Evolutionary conservation across 2,329 filamentous ascomycete species (phyloP).

Genomic region (Trichoderma sp.): DNA sequence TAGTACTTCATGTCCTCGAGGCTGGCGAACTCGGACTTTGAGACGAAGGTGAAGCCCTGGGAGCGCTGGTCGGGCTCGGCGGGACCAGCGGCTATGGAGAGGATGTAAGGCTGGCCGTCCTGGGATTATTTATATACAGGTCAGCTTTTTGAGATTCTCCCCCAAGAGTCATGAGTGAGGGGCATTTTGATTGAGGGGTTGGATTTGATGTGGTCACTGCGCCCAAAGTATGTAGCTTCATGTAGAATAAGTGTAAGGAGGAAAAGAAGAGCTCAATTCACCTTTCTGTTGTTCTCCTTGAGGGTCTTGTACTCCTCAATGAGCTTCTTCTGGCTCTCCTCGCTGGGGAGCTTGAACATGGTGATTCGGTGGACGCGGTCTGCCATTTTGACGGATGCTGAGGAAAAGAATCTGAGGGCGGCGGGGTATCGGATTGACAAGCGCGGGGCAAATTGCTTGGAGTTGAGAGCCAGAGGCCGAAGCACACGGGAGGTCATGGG

Average conservation of each 20-base stretch:
- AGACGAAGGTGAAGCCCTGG: slow-evolving; percentile 64
- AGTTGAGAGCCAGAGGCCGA: neutral
- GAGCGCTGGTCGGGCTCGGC: slow-evolving; percentile 56
- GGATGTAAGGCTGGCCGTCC: slow-evolving; percentile 71
- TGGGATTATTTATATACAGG: slow-evolving; percentile 34
- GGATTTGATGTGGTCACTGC: neutral
- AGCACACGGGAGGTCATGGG: neutral
- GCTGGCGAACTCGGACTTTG: slow-evolving; percentile 61
- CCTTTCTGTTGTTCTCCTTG: slow-evolving; percentile 41
- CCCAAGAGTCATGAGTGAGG: neutral
- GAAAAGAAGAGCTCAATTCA: slow-evolving; percentile 28
- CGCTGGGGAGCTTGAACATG: slow-evolving; percentile 52
- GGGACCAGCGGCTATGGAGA: slow-evolving; percentile 52
- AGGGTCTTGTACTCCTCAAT: slow-evolving; percentile 45
- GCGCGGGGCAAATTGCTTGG: neutral
- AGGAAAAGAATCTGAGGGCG: neutral
- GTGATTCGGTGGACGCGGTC: slow-evolving; percentile 47
- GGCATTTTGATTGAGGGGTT: neutral
- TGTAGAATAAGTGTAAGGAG: slow-evolving; percentile 14
- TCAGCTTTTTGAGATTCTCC: neutral
- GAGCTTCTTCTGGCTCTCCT: slow-evolving; percentile 43
- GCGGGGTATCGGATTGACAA: neutral
- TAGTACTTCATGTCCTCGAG: slow-evolving; percentile 70
- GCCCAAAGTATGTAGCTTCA: neutral
- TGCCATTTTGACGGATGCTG: slow-evolving; percentile 32